Evolutionary conservation across 129 eudicot genomes (phyloP).

Genomic region (Mikania micrantha): DNA sequence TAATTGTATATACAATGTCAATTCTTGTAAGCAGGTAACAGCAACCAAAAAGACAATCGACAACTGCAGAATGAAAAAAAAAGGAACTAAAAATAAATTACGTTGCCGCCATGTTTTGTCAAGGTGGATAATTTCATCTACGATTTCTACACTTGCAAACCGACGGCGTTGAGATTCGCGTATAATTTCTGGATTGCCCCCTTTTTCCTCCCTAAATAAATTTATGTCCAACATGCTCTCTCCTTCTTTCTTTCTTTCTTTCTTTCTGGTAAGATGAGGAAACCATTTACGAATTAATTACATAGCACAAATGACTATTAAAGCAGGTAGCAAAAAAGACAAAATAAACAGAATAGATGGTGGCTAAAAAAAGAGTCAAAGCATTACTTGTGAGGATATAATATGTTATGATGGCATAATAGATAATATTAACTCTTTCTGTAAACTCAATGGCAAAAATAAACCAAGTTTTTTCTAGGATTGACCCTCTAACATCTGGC

Average conservation of each 20-base stretch:
- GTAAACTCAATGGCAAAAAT: background rate
- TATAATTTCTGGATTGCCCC: slow-evolving; percentile 47
- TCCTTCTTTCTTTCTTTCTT: background rate
- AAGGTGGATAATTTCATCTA: slow-evolving; percentile 57
- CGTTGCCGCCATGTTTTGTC: slow-evolving; percentile 42
- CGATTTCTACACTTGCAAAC: slow-evolving; percentile 53
- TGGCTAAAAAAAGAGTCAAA: background rate
- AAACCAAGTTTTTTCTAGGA: background rate
- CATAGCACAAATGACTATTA: background rate
- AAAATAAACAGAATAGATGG: background rate
- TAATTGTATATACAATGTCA: too few species aligned
- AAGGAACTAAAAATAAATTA: too few species aligned
- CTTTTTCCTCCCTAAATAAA: slow-evolving; percentile 31
- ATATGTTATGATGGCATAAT: background rate
- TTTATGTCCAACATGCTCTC: slow-evolving; percentile 47
- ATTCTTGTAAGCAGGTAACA: too few species aligned
- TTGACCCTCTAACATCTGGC: background rate
- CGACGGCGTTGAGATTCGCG: slow-evolving; percentile 81
- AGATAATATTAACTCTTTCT: background rate
- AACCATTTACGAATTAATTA: background rate
- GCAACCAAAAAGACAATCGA: too few species aligned
- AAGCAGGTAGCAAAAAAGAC: background rate
- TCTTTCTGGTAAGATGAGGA: background rate
- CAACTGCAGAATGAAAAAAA: too few species aligned
- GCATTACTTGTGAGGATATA: background rate